Percentiles rank a stretch among this genome's conserved stretches.
phyloP scores from a whole-genome alignment of 2,329 filamentous ascomycete genomes.

The Albifimbria verrucaria region DNA sequence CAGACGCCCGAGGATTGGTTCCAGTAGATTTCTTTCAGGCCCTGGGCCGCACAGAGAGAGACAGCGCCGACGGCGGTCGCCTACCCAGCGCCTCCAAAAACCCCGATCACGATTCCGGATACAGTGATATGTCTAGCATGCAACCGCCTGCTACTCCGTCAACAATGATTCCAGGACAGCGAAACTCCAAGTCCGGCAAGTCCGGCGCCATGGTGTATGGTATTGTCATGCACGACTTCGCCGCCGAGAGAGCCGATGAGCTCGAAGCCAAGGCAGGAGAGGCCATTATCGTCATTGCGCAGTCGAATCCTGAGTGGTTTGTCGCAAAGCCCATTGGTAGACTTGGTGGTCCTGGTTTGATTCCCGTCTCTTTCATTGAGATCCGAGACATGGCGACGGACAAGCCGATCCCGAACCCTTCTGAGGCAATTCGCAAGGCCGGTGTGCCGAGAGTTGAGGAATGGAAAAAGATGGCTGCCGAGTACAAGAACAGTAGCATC shows the following conservation, averaged over 20 bases:
- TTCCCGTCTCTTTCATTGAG: slow-evolving; percentile 95
- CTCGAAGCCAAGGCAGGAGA: slow-evolving; percentile 92
- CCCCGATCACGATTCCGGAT: slow-evolving; percentile 87
- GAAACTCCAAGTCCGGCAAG: slow-evolving; percentile 50
- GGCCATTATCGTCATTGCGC: slow-evolving; percentile 96
- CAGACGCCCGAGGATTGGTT: slow-evolving; percentile 83
- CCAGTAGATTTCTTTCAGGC: slow-evolving; percentile 92
- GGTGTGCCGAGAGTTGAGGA: slow-evolving; percentile 95
- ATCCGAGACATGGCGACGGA: slow-evolving; percentile 92
- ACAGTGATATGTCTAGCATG: slow-evolving; percentile 41
- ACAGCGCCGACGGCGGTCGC: slow-evolving; percentile 64
- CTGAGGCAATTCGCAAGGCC: slow-evolving; percentile 81
- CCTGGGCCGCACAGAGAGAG: slow-evolving; percentile 85
- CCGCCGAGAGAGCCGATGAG: slow-evolving; percentile 92
- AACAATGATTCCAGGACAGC: slow-evolving; percentile 33
- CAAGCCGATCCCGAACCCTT: slow-evolving; percentile 73
- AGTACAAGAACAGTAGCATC: slow-evolving; percentile 99
- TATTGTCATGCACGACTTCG: slow-evolving; percentile 95
- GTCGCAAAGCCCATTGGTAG: slow-evolving; percentile 98
- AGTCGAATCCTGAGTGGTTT: slow-evolving; percentile 98
- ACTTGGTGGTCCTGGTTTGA: slow-evolving; percentile 90
- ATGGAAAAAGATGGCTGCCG: slow-evolving; percentile 99
- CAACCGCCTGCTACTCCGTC: slow-evolving; percentile 17
- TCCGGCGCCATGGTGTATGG: slow-evolving; percentile 90
- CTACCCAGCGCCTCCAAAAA: slow-evolving; percentile 49